A percentile compares a stretch with the other conserved stretches of the same genome.
phyloP scores from a whole-genome alignment of 306 rosid species.

The Acacia melanoxylon region DNA sequence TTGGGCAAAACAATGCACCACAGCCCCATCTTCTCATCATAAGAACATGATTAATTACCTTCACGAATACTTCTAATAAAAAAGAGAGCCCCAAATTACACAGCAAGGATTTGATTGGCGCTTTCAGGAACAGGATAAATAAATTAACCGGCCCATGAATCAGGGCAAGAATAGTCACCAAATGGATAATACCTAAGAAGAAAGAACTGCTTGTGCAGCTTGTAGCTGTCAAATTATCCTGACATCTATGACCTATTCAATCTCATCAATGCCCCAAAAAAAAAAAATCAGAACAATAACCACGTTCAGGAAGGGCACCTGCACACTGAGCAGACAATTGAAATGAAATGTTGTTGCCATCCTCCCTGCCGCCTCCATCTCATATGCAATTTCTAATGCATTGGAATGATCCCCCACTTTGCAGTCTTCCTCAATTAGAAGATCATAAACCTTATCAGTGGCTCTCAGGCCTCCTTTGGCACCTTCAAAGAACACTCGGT shows the following conservation, averaged over 20 bases:
- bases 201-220: background rate
- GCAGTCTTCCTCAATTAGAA: slow-evolving; percentile 66
- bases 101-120: slow-evolving; percentile 25
- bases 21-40: background rate
- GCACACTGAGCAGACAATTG: slow-evolving; percentile 91
- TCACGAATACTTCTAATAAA: slow-evolving; percentile 6
- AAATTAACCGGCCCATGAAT: slow-evolving; percentile 3
- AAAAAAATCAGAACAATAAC: background rate
- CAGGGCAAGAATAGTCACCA: slow-evolving; percentile 8
- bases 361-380: slow-evolving; percentile 97
- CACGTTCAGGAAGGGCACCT: slow-evolving; percentile 53
- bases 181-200: slow-evolving; percentile 1
- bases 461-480: slow-evolving; percentile 74
- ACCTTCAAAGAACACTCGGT: slow-evolving; percentile 73
- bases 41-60: slow-evolving; percentile 22
- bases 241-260: background rate
- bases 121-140: background rate
- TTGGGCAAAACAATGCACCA: slow-evolving; percentile 16
- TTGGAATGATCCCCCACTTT: slow-evolving; percentile 69
- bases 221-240: background rate
- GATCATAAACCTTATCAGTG: slow-evolving; percentile 65
- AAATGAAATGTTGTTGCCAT: slow-evolving; percentile 96
- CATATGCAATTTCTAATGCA: slow-evolving; percentile 70
- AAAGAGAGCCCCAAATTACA: slow-evolving; percentile 20
- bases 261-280: slow-evolving; percentile 4